Base-by-base conservation (phyloP, 495 filamentous ascomycete species). In the Xylaria acuta region DNA sequence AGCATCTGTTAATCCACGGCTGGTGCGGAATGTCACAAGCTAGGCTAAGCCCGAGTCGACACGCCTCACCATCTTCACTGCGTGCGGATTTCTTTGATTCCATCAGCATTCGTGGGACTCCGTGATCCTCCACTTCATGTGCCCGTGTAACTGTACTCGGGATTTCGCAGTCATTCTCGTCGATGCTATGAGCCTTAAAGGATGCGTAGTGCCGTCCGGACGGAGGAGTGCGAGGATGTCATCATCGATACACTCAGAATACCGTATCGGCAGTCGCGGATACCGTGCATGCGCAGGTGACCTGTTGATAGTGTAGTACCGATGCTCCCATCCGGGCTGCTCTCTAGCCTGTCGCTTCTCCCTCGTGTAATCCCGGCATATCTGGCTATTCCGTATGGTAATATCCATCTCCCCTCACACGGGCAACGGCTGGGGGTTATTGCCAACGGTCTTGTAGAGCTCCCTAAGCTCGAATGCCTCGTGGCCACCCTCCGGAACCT, bases 401-500 rank as follows among this genome's bases (percentile, higher is more conserved):
- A 67, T 27, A 1, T 18, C 36, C 22, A 27, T 51, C 64, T 51
- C 64, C 30, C 22, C 32, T 85, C 80, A 86, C 2, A 79, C 69
- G 0, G 80, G 75, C 36, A 82, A 51, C 7, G 82, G 80, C 62
- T 83, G 80, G 2, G 80, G 82, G 25, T 85, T 85, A 68, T 89
- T 88, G 0, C 87, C 86, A 0, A 88, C 83, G 5, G 80, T 82
- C 74, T 86, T 85, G 71, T 86, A 88, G n/a, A 86, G 72, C 68
- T 86, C 86, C 68, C 84, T 82, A 77, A 89, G 79, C 79, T 90
- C 89, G 64, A 90, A 86, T 1, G 84, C 84, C 47, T 91, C 89
- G 70, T 86, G 82, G 0, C 86, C 88, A 1, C 94, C 95, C 78
- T 97, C 94, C 2, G 92, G 92, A 2, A 97, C 86, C 81, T 97